Percentiles rank a stretch among this genome's conserved stretches.
Evolutionary conservation across 768 basidiomycete genomes (phyloP).

Genomic region (Lactarius sp.): DNA sequence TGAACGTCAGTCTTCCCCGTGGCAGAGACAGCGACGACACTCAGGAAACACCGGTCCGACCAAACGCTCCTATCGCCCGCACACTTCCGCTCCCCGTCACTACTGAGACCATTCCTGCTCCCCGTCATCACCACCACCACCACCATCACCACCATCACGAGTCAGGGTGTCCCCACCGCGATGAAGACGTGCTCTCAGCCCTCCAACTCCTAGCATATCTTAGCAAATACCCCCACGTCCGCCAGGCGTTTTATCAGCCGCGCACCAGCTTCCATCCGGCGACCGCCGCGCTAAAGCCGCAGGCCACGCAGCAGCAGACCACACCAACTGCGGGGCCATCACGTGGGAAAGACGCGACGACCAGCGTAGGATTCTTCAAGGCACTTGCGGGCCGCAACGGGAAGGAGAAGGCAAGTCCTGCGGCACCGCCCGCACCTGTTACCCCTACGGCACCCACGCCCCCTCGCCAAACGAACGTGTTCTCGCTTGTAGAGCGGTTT

Average conservation of each 20-base stretch:
- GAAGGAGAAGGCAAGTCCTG: constrained; percentile 38
- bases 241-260: constrained; percentile 91
- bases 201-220: constrained; percentile 94
- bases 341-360: constrained; percentile 11
- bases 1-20: constrained; percentile 49
- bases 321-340: constrained; percentile 23
- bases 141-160: constrained; percentile 35
- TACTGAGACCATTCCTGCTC: constrained; percentile 18
- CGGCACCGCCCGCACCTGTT: constrained; percentile 26
- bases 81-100: constrained; percentile 23
- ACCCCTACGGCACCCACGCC: constrained; percentile 25
- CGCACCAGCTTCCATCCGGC: constrained; percentile 80
- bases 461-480: constrained; percentile 77
- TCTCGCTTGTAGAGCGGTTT: constrained; percentile 93
- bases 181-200: constrained; percentile 89
- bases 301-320: constrained; percentile 18
- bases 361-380: constrained; percentile 37
- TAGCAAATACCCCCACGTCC: constrained; percentile 96
- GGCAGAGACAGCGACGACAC: constrained; percentile 25
- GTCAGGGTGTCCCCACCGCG: constrained; percentile 67
- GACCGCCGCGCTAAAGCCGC: constrained; percentile 35
- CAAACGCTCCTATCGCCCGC: constrained; percentile 22
- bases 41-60: constrained; percentile 23
- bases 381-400: constrained; percentile 47
- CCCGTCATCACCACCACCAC: constrained; percentile 29